Evolutionary conservation across 108 stramenopile genomes (phyloP), one percentile per base, ranked within the genome.

Genomic region (Pseudonitzschia multiseries): DNA sequence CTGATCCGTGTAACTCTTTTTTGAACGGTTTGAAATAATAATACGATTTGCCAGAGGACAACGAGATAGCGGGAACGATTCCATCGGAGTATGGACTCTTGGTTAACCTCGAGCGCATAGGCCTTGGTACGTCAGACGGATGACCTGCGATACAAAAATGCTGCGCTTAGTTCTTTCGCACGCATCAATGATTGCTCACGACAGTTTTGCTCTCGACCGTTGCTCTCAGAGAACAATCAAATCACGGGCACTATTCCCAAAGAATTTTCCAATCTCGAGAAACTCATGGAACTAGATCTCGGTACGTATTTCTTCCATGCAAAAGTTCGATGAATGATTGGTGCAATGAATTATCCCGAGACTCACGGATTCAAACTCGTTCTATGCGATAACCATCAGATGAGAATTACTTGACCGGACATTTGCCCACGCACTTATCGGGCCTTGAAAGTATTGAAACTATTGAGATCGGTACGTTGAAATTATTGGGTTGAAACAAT

Each of bases 241-340:
- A 56, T 56, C 24, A 56, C 62, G 40, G 66, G 66, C 2, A 50
- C 43, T 1, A 36, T 67, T 50, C 66, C 66, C 48, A 28, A 67
- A 8, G 66, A 67, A 48, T 24, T 67, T 21, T 1, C 43, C 15
- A 29, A 44, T 26, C 66, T 67, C 4, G 42, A 18, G 1, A 50
- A 46, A 4, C 66, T 67, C 24, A 5, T 27, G 29, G 42, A 50
- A 10, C 36, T 67, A 1, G 42, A 67, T 43, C 42, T 67, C 27
- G 66, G 64, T 65, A 65, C 29, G 64, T 41, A 1, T 59, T 32
- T 48, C 8, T 14, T 42, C 42, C 6, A 42, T 42, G 42, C 8
- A 42, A 10, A 42, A 14, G 46, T 18, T 48, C 2, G 12, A 2
- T 10, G 1, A 48, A 14, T 14, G 36, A 36, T 36, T 6, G 36